Base-by-base conservation (phyloP, 306 rosid genomes). In the Corylus avellana region DNA sequence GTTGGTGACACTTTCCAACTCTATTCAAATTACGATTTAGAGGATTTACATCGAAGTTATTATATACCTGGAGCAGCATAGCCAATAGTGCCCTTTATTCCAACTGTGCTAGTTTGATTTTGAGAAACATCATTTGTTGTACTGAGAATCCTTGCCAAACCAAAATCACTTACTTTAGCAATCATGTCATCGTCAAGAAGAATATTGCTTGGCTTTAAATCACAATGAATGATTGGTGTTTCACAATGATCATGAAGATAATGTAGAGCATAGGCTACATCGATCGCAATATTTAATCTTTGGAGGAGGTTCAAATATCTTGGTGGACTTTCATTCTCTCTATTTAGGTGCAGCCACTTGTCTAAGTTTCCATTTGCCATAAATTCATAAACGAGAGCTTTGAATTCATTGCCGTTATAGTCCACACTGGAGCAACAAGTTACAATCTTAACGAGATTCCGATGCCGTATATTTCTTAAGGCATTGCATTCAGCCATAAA, bases 321-420 rank as follows among this genome's bases (percentile, higher is more conserved):
- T 0, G 35, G 4, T 1, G 14, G 72, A 11, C 62, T 20, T 5
- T 3, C 68, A 58, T 0, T 17, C 4, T 5, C 32, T 10, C 3
- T 27, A 1, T 0, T 0, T 0, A 70, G 74, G 73, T 84, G 79
- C 8, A 84, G 1, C 87, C 87, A 85, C 5, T 42, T 32, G 48
- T 85, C 85, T n/a, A 85, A 78, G 75, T 78, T 81, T 54, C 85
- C 85, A 63, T 81, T 81, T 53, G 17, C 18, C 85, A 85, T 78
- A 48, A 70, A 81, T 8, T 62, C 62, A 18, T 77, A 85, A 22
- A 85, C 84, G 0, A 85, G 59, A 70, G 81, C 88, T 78, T 84
- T 77, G 32, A 84, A 84, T 14, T 70, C 85, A 51, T 69, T 76
- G 1, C 82, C 85, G 1, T 77, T 47, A 68, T 81, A 75, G 56